Conservation (phyloP, 805 yeast species). For the Barnettozyma siamensis region DNA sequence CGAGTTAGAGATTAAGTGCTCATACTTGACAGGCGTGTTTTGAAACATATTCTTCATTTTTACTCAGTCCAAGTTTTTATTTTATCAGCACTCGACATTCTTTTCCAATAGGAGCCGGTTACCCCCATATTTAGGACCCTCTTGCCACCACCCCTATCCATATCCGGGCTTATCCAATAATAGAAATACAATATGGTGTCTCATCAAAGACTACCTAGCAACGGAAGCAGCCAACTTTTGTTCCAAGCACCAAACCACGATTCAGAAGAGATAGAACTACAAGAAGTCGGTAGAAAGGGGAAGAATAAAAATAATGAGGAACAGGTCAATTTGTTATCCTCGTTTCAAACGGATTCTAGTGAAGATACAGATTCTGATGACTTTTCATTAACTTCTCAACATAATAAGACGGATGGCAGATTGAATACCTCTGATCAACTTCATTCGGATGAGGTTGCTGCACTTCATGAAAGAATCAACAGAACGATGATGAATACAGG, state of each 20-base stretch:
- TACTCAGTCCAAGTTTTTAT: no score
- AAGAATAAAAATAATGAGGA: neutral
- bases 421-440: neutral
- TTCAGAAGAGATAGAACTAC: slow-evolving; percentile 5
- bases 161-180: no score
- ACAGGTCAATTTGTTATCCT: neutral
- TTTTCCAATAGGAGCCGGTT: no score
- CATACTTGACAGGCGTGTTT: no score
- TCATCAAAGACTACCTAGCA: slow-evolving; percentile 1
- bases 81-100: no score
- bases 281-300: neutral
- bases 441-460: neutral
- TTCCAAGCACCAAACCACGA: slow-evolving; percentile 5
- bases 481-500: slow-evolving; percentile 3
- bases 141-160: neutral
- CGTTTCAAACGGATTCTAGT: slow-evolving; percentile 5
- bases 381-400: neutral
- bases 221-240: slow-evolving; percentile 1
- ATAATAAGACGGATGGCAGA: neutral
- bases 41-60: no score
- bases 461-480: slow-evolving; percentile 5
- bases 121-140: neutral
- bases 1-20: no score
- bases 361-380: slow-evolving; percentile 4
- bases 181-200: slow-evolving; percentile 6